Percentiles rank a stretch among this genome's conserved stretches.
Evolutionary conservation across 2,329 filamentous ascomycete genomes (phyloP).

Genomic region (Fusarium napiforme): DNA sequence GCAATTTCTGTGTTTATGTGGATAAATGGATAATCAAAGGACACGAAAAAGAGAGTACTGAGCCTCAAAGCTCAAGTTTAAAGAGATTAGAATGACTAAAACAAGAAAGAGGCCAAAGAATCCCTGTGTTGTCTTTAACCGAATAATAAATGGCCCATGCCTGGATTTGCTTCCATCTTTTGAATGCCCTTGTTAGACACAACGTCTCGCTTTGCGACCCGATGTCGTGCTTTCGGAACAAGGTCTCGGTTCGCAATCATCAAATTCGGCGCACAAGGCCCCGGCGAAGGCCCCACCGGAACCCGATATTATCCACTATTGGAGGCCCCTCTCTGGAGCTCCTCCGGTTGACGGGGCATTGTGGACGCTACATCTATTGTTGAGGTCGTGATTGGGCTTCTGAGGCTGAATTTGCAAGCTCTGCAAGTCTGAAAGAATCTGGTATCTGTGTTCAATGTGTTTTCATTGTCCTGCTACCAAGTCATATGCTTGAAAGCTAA

Average conservation of each 20-base stretch:
- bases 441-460: background rate
- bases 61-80: background rate
- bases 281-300: conserved; percentile 21
- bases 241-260: conserved; percentile 32
- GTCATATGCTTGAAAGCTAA: background rate
- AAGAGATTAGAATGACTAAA: conserved; percentile 16
- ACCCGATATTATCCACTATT: conserved; percentile 33
- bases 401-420: conserved; percentile 13
- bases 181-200: background rate
- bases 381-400: conserved; percentile 20
- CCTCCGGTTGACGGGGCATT: conserved; percentile 34
- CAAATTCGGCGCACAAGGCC: conserved; percentile 21
- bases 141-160: background rate
- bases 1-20: background rate
- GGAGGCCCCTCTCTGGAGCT: conserved; percentile 23
- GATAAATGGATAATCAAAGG: conserved; percentile 4
- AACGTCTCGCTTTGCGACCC: conserved; percentile 5
- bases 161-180: background rate
- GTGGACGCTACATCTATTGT: conserved; percentile 8
- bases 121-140: background rate
- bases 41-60: background rate
- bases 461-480: conserved; percentile 1
- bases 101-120: conserved; percentile 18
- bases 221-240: conserved; percentile 30
- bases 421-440: conserved; percentile 5